Percentiles rank a stretch among this genome's conserved stretches.
phyloP scores from a whole-genome alignment of 768 basidiomycete genomes.

The Pisolithus marmoratus region DNA sequence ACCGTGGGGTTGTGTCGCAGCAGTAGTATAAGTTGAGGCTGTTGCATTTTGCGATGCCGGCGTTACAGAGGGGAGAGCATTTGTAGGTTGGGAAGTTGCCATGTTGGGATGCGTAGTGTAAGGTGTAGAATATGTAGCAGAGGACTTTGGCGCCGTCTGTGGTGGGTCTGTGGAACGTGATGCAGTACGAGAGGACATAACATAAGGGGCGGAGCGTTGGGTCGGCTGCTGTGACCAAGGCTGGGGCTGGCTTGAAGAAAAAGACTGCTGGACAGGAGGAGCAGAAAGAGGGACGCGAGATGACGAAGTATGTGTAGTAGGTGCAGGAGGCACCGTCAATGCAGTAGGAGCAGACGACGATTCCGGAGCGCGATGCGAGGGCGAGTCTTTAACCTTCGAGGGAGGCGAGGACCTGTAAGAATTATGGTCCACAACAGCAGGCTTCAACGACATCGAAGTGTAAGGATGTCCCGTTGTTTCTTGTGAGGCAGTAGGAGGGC shows the following conservation, averaged over 20 bases:
- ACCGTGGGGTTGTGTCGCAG: slow-evolving; percentile 4
- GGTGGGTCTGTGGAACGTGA: slow-evolving; percentile 20
- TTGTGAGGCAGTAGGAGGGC: slow-evolving; percentile 6
- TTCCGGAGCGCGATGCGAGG: slow-evolving; percentile 10
- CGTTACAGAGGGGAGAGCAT: neutral
- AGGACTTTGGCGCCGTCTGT: slow-evolving; percentile 13
- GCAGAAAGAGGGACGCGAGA: slow-evolving; percentile 17
- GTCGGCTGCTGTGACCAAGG: slow-evolving; percentile 1
- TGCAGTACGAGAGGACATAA: slow-evolving; percentile 15
- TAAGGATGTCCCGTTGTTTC: neutral
- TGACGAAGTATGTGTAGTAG: neutral
- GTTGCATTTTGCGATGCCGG: slow-evolving; percentile 2
- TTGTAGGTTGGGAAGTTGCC: neutral
- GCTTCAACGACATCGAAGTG: slow-evolving; percentile 1
- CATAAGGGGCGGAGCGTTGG: slow-evolving; percentile 17
- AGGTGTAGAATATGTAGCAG: slow-evolving; percentile 1
- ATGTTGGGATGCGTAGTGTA: neutral
- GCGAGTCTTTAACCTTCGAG: slow-evolving; percentile 16
- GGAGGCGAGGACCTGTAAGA: slow-evolving; percentile 15
- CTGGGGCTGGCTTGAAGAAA: slow-evolving; percentile 2
- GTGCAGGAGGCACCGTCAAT: slow-evolving; percentile 17
- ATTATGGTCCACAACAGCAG: slow-evolving; percentile 6
- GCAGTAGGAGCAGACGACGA: neutral
- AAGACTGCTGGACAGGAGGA: slow-evolving; percentile 17
- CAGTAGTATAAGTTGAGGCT: slow-evolving; percentile 5